Conservation (phyloP, 345 rosid species). For the Pistacia vera region DNA sequence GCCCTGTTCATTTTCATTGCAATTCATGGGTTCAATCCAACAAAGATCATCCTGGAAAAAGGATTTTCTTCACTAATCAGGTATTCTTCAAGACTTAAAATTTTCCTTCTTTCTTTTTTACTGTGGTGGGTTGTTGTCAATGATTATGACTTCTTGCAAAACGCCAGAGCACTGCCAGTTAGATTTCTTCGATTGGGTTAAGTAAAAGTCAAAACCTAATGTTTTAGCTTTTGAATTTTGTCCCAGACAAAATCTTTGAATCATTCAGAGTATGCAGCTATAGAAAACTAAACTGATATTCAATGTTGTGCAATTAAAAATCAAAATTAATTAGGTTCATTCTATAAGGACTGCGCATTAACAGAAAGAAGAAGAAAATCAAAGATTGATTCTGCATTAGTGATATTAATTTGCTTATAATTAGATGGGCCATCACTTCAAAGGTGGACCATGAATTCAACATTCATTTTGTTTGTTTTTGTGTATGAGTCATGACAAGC, state of each 20-base stretch:
- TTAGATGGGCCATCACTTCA: constrained; percentile 1
- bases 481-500: neutral
- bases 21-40: constrained; percentile 95
- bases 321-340: neutral
- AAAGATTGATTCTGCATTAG: too few relatives aligned
- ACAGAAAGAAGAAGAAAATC: neutral
- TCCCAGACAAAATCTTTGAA: constrained; percentile 21
- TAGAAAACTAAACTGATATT: neutral
- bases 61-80: constrained; percentile 88
- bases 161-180: constrained; percentile 10
- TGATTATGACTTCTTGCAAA: too few relatives aligned
- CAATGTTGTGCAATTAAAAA: neutral
- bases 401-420: neutral
- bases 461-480: neutral
- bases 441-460: neutral
- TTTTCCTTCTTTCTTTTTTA: too few relatives aligned
- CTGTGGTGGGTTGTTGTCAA: too few relatives aligned
- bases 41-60: constrained; percentile 61
- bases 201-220: constrained; percentile 23
- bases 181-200: neutral
- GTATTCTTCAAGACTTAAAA: constrained; percentile 31
- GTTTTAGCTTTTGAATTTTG: constrained; percentile 9
- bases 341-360: too few relatives aligned
- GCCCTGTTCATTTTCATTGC: constrained; percentile 91
- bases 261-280: constrained; percentile 19